Evolutionary conservation across 805 yeast species (phyloP).

Genomic region (Yarrowia divulgata): DNA sequence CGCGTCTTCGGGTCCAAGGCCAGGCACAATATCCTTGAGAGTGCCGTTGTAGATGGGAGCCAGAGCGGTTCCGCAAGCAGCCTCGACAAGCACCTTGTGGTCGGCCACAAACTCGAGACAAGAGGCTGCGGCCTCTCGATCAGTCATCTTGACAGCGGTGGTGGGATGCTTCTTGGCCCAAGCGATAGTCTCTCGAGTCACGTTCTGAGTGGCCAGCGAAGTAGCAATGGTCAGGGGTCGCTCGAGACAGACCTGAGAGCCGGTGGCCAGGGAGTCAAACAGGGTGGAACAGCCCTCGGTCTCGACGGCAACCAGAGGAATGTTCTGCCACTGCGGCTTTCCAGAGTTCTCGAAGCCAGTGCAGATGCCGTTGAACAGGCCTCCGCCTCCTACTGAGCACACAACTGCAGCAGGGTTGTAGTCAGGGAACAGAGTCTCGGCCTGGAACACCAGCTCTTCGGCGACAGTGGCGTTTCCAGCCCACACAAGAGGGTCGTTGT

Average conservation of each 20-base stretch:
- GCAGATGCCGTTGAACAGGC: conserved; percentile 86
- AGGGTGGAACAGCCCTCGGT: conserved; percentile 70
- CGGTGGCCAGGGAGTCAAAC: conserved; percentile 57
- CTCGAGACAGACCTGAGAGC: conserved; percentile 54
- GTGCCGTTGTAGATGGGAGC: conserved; percentile 52
- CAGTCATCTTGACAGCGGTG: conserved; percentile 57
- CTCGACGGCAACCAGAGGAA: conserved; percentile 60
- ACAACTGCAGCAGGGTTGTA: conserved; percentile 77
- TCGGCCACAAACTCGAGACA: conserved; percentile 60
- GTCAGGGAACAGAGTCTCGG: conserved; percentile 48
- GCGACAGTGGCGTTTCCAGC: conserved; percentile 97
- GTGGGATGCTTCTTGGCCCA: conserved; percentile 56
- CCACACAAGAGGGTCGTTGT: conserved; percentile 89
- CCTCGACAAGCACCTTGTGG: conserved; percentile 64
- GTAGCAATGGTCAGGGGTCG: conserved; percentile 63
- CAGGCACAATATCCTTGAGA: conserved; percentile 44
- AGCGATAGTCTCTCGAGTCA: conserved; percentile 59
- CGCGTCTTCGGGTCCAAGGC: conserved; percentile 53
- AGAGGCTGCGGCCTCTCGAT: conserved; percentile 63
- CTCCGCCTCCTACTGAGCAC: conserved; percentile 97
- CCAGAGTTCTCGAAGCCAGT: conserved; percentile 73
- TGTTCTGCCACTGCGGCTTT: conserved; percentile 47
- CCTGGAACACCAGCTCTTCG: conserved; percentile 81
- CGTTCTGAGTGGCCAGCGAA: conserved; percentile 67
- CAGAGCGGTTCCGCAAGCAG: conserved; percentile 77